These are phyloP conservation scores for Favolaschia claudopus DNA, from an alignment of 768 basidiomycete species.

Conservation along the genomic window DNA sequence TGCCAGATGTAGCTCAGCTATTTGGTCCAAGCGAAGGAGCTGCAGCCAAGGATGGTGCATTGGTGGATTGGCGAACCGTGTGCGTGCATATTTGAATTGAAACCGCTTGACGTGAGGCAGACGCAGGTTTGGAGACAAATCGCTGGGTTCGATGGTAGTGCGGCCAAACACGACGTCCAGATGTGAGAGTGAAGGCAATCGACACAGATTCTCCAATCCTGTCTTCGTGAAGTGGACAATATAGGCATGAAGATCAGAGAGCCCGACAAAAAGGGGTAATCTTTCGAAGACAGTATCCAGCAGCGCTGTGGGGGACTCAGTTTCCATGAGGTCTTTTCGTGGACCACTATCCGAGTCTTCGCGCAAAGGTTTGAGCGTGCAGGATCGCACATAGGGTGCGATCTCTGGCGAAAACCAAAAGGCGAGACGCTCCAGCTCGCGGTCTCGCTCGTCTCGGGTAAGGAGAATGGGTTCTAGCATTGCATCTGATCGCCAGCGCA, in stretches of 20 bases:
- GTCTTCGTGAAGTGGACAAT: not conserved
- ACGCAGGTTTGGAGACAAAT: too few species aligned
- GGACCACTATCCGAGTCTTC: too few species aligned
- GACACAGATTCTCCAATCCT: not conserved
- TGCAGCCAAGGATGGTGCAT: too few species aligned
- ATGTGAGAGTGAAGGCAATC: not conserved
- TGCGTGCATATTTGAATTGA: too few species aligned
- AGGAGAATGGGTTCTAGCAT: too few species aligned
- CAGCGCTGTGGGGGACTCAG: not conserved
- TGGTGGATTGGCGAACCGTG: too few species aligned
- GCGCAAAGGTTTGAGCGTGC: not conserved
- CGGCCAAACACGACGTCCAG: too few species aligned
- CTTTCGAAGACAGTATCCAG: not conserved
- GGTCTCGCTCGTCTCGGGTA: not conserved
- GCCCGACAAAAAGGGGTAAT: not conserved
- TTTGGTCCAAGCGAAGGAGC: too few species aligned
- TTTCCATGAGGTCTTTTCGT: not conserved
- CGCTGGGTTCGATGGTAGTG: too few species aligned
- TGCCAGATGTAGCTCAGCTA: too few species aligned
- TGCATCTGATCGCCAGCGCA: too few species aligned
- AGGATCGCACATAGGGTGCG: not conserved
- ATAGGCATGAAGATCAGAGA: not conserved
- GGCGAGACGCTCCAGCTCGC: not conserved
- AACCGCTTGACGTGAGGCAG: too few species aligned
- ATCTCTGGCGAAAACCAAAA: conserved; percentile 1